Base-by-base conservation (phyloP, 768 basidiomycete genomes). In the Leccinum disarticulatum region DNA sequence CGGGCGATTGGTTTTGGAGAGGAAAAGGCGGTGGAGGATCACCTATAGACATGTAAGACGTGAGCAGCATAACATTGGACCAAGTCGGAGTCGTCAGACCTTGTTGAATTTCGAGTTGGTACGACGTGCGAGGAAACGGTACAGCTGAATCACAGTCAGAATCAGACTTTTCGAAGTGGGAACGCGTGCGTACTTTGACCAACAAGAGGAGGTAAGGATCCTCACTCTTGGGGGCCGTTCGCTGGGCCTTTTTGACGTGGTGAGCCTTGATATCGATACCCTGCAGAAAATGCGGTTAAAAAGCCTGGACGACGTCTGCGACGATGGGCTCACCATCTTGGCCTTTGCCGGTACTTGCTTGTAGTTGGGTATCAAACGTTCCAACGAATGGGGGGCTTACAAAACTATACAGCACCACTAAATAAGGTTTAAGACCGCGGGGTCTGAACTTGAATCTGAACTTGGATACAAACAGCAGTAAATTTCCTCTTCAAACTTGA, bases 171-270 rank as follows among this genome's bases (percentile, higher is more conserved):
- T 22, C 14, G 31, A 70, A 48, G 25, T 36, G 28, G 57, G 28
- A 57, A 55, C 48, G 46, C 70, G 52, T 36, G 28, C 78, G 61
- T 73, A 95, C 95, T 87, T 98, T 98, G 79, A 98, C 97, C 63
- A 99, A 88, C 71, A 98, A 85, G 70, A 97, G 87, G 70, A 99
- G 86, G 82, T 99, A 98, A 17, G 96, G 96, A 79, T 99, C 97
- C 90, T 98, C 93, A 77, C 93, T 96, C 83, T 92, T 93, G 76
- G 97, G 97, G 64, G 93, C 93, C 68, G 91, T 90, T 65, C 97
- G 88, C 73, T 86, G 81, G 68, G 95, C 87, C 86, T 97, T 98
- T 88, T 91, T 96, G 87, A 97, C 95, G 87, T 99, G 96, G 84
- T 98, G 96, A 78, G 83, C 80, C 77, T 83, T 83, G 79, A 98